These are phyloP conservation scores for Stromatinia cepivora DNA, from an alignment of 2,329 filamentous ascomycete species.

Conservation along the genomic window DNA sequence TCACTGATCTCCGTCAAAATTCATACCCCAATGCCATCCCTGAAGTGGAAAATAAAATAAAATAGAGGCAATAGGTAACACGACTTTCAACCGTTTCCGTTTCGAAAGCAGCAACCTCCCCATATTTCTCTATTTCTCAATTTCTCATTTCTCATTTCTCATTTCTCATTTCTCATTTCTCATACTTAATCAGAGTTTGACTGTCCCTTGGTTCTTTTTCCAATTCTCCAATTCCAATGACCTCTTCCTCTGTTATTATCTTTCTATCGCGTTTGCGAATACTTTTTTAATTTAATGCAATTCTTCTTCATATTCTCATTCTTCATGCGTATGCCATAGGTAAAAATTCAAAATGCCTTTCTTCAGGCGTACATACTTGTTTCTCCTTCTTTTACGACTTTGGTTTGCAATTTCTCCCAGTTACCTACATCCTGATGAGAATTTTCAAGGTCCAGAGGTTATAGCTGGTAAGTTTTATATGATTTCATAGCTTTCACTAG, in stretches of 20 bases:
- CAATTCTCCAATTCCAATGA: constrained; percentile 5
- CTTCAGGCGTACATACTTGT: constrained; percentile 71
- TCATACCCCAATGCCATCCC: constrained; percentile 29
- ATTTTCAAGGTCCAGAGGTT: constrained; percentile 97
- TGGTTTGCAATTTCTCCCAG: constrained; percentile 94
- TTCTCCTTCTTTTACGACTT: constrained; percentile 81
- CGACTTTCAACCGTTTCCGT: constrained; percentile 2
- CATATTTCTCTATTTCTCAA: background rate
- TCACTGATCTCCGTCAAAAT: constrained; percentile 17
- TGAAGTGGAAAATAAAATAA: constrained; percentile 16
- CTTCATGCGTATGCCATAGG: constrained; percentile 46
- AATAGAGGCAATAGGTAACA: background rate
- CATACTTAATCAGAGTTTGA: background rate
- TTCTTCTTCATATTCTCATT: background rate
- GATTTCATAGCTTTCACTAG: constrained; percentile 2
- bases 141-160: too few species aligned
- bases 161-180: background rate
- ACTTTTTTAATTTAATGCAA: constrained; percentile 21
- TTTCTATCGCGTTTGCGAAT: constrained; percentile 33
- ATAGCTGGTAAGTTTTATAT: constrained; percentile 75
- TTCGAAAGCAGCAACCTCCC: background rate
- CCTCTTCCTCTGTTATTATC: constrained; percentile 10
- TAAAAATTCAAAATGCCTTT: constrained; percentile 36
- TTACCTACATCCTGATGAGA: constrained; percentile 97
- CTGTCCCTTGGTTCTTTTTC: background rate